Conservation (phyloP, 768 basidiomycete genomes). For the Mycena sanguinolenta region DNA sequence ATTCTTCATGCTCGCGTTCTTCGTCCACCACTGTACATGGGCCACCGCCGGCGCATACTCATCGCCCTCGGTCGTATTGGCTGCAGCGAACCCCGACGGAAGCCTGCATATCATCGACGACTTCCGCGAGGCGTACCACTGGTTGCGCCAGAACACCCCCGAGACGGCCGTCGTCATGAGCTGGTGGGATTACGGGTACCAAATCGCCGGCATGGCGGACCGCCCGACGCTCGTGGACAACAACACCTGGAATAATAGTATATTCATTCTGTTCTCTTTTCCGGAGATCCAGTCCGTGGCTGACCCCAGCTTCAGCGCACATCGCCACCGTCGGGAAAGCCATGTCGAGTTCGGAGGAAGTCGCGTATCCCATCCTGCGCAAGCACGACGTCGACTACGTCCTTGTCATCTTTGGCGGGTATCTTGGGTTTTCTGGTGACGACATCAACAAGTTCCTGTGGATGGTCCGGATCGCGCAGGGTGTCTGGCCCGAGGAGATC, state of each 20-base stretch:
- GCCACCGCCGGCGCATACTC: conserved; percentile 96
- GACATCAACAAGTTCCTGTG: conserved; percentile 99
- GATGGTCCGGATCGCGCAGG: conserved; percentile 97
- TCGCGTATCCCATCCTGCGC: conserved; percentile 95
- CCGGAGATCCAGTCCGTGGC: conserved; percentile 6
- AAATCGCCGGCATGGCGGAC: conserved; percentile 99
- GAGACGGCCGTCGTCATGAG: conserved; percentile 95
- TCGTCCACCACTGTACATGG: conserved; percentile 97
- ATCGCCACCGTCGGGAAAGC: conserved; percentile 99
- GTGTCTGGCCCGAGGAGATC: conserved; percentile 98
- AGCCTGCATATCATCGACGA: conserved; percentile 97
- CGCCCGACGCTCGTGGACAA: conserved; percentile 97
- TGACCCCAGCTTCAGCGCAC: conserved; percentile 70
- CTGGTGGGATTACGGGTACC: conserved; percentile 99
- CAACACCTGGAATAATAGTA: conserved; percentile 99
- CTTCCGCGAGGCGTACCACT: conserved; percentile 99
- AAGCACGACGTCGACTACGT: conserved; percentile 99
- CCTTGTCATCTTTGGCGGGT: conserved; percentile 96
- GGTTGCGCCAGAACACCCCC: conserved; percentile 95
- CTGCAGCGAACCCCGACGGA: conserved; percentile 84
- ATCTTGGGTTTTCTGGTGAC: conserved; percentile 97
- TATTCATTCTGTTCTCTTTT: conserved; percentile 54
- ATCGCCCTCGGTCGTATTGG: conserved; percentile 95
- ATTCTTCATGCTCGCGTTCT: conserved; percentile 86
- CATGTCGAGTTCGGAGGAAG: conserved; percentile 94